Evolutionary conservation across 2,329 filamentous ascomycete genomes (phyloP).

Genomic region (Alternaria gansuensis): DNA sequence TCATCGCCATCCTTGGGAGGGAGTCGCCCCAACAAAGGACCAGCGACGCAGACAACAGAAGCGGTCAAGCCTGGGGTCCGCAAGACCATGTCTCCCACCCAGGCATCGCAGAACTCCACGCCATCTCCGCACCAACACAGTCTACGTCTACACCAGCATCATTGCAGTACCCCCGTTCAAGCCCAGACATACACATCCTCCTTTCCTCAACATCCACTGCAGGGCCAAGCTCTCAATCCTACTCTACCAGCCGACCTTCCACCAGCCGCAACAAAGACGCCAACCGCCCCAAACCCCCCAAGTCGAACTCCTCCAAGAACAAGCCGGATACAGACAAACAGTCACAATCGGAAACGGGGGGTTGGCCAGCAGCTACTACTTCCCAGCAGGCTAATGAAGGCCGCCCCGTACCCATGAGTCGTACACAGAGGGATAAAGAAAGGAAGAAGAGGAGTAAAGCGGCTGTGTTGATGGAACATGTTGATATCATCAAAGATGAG

Average conservation of each 20-base stretch:
- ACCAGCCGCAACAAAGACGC: constrained; percentile 11
- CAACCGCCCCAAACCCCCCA: constrained; percentile 3
- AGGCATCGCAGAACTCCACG: constrained; percentile 33
- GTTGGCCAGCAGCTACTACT: constrained; percentile 27
- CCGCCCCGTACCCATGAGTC: constrained; percentile 65
- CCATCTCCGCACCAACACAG: constrained; percentile 24
- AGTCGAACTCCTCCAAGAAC: constrained; percentile 2
- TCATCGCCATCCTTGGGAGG: neutral
- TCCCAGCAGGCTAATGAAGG: constrained; percentile 48
- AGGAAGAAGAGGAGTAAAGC: constrained; percentile 83
- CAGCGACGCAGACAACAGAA: constrained; percentile 25
- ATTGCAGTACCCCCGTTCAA: constrained; percentile 16
- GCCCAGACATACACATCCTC: constrained; percentile 19
- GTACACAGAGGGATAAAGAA: constrained; percentile 83
- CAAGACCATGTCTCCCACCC: constrained; percentile 23
- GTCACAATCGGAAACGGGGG: constrained; percentile 21
- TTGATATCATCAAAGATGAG: constrained; percentile 93
- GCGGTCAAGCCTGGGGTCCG: constrained; percentile 18
- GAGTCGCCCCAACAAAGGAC: constrained; percentile 16
- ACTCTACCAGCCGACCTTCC: constrained; percentile 17
- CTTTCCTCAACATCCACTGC: neutral
- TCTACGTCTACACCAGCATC: constrained; percentile 36
- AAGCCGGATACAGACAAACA: constrained; percentile 12
- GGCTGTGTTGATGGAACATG: constrained; percentile 79
- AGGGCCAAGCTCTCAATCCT: constrained; percentile 9